These are phyloP conservation scores for Nannizzia gypsea DNA, from an alignment of 2,329 filamentous ascomycete species.

Conservation along the genomic window DNA sequence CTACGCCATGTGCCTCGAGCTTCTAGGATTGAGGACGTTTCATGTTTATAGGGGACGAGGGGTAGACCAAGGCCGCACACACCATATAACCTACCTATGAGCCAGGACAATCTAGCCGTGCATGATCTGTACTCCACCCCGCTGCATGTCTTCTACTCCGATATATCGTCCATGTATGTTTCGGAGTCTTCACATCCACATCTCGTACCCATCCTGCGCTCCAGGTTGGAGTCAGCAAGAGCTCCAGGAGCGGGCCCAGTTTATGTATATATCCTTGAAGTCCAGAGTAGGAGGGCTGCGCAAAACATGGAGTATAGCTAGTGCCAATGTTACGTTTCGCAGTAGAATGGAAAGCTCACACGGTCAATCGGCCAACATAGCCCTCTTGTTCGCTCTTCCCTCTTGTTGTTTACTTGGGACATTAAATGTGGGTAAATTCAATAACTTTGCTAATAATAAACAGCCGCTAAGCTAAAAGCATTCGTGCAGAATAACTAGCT, in stretches of 20 bases:
- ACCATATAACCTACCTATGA: not conserved
- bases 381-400: not conserved
- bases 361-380: not conserved
- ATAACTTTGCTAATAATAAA: slow-evolving; percentile 1
- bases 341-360: not conserved
- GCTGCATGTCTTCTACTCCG: not conserved
- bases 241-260: not conserved
- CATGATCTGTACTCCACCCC: not conserved
- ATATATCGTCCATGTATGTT: not conserved
- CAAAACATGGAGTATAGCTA: not conserved
- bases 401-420: not conserved
- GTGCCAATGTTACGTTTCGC: too few relatives aligned
- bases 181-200: not conserved
- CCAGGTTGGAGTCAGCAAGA: not conserved
- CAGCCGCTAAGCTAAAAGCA: not conserved
- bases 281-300: not conserved
- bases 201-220: not conserved
- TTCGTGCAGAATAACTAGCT: not conserved
- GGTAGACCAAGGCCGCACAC: not conserved
- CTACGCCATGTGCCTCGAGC: not conserved
- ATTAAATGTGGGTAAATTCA: not conserved
- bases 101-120: not conserved
- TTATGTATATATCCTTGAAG: not conserved
- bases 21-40: not conserved
- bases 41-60: not conserved